Percentiles rank a stretch among this genome's conserved stretches.
Evolutionary conservation across 2,329 filamentous ascomycete species (phyloP).

Genomic region (Fusarium staphyleae): DNA sequence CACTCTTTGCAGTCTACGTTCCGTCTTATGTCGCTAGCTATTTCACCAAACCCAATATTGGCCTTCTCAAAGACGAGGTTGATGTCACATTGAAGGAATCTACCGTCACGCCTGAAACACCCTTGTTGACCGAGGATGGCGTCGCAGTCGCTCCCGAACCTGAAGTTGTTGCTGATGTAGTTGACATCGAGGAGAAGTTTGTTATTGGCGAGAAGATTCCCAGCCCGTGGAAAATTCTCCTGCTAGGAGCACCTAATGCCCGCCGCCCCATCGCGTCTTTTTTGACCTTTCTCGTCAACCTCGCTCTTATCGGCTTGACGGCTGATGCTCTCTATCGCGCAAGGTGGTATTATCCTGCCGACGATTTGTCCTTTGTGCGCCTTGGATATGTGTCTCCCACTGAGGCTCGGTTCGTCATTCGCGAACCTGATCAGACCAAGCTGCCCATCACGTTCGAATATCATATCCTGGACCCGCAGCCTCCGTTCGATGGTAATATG

Average conservation of each 20-base stretch:
- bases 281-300: conserved; percentile 75
- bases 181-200: conserved; percentile 70
- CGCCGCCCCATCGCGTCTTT: conserved; percentile 71
- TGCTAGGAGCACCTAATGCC: conserved; percentile 78
- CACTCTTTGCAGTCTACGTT: conserved; percentile 71
- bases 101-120: conserved; percentile 40
- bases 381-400: conserved; percentile 85
- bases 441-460: conserved; percentile 79
- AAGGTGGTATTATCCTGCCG: conserved; percentile 70
- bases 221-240: conserved; percentile 68
- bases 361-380: conserved; percentile 84
- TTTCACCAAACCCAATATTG: conserved; percentile 62
- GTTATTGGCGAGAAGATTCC: conserved; percentile 64
- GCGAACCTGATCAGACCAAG: conserved; percentile 79
- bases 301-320: conserved; percentile 70
- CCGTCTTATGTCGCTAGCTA: conserved; percentile 68
- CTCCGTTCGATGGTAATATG: conserved; percentile 61
- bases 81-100: conserved; percentile 62
- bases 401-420: conserved; percentile 80
- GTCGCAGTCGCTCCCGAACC: conserved; percentile 40
- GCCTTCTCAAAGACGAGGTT: conserved; percentile 67
- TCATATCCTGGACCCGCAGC: conserved; percentile 59
- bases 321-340: conserved; percentile 82
- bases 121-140: conserved; percentile 44
- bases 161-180: conserved; percentile 54